A percentile compares a stretch with the other conserved stretches of the same genome.
These are phyloP conservation scores for Apocynum venetum DNA, from an alignment of 257 asterid species.

Conservation along the genomic window DNA sequence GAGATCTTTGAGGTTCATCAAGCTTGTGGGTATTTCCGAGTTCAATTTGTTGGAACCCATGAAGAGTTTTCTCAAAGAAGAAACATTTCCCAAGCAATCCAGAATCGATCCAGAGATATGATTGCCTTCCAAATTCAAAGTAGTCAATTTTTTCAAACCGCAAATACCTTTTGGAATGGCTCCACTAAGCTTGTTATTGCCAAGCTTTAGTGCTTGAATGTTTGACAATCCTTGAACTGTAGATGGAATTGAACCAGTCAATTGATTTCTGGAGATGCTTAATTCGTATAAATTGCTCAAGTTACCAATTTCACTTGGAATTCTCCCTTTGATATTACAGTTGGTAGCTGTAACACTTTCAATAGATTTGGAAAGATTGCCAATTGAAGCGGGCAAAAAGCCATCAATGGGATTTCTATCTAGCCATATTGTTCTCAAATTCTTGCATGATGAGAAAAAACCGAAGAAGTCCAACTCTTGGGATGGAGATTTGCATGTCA, in stretches of 20 bases:
- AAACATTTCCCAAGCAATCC: slow-evolving; percentile 15
- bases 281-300: slow-evolving; percentile 9
- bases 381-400: background rate
- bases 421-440: background rate
- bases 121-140: too few relatives aligned
- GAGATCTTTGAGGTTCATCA: slow-evolving; percentile 12
- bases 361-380: slow-evolving; percentile 15
- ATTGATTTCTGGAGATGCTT: background rate
- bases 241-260: slow-evolving; percentile 11
- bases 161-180: slow-evolving; percentile 5
- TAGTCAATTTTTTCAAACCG: background rate
- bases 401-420: background rate
- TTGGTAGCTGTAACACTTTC: background rate
- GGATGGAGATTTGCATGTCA: background rate
- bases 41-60: too few relatives aligned
- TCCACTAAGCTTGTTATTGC: background rate
- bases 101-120: slow-evolving; percentile 17
- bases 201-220: background rate
- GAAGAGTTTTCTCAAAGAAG: too few relatives aligned
- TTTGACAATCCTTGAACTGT: background rate
- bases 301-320: slow-evolving; percentile 14
- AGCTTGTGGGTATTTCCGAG: too few relatives aligned
- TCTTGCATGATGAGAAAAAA: slow-evolving; percentile 4
- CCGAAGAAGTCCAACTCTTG: slow-evolving; percentile 11
- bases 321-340: background rate